Percentiles rank a stretch among this genome's conserved stretches.
Evolutionary conservation across 768 basidiomycete genomes (phyloP).

Genomic region (Cytidiella melzeri): DNA sequence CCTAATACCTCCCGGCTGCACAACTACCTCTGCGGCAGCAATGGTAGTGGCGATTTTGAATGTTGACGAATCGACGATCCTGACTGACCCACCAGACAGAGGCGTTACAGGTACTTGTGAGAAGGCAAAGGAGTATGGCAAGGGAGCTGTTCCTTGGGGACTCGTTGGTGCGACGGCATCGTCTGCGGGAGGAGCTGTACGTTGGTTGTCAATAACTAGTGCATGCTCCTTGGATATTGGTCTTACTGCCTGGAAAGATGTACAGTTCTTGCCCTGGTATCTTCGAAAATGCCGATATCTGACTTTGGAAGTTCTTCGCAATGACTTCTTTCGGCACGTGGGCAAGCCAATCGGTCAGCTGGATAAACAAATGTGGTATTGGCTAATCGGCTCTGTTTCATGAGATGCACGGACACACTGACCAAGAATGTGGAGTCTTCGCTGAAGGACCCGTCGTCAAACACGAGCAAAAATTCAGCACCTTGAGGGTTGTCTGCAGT

Average conservation of each 20-base stretch:
- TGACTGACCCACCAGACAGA: conserved; percentile 48
- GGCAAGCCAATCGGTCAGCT: conserved; percentile 56
- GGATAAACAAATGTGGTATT: conserved; percentile 1
- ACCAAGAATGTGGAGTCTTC: conserved; percentile 43
- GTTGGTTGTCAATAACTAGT: not conserved
- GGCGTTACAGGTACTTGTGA: conserved; percentile 38
- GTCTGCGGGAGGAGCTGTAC: conserved; percentile 12
- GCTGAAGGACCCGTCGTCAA: conserved; percentile 44
- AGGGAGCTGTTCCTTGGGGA: conserved; percentile 38
- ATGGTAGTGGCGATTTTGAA: conserved; percentile 49
- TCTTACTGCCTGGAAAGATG: conserved; percentile 38
- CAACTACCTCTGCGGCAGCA: conserved; percentile 46
- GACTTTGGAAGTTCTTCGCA: conserved; percentile 53
- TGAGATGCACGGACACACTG: not conserved
- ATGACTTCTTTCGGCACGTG: conserved; percentile 53
- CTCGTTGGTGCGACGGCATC: conserved; percentile 36
- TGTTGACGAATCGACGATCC: conserved; percentile 46
- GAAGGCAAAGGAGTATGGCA: conserved; percentile 45
- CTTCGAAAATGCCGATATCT: conserved; percentile 40
- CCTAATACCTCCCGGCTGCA: conserved; percentile 54
- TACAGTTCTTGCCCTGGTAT: conserved; percentile 48
- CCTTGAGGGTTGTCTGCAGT: conserved; percentile 34
- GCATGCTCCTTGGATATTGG: not conserved
- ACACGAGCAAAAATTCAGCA: conserved; percentile 45
- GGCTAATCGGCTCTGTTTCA: not conserved